Base-by-base conservation (phyloP, 768 basidiomycete species). In the Kwoniella dendrophila region DNA sequence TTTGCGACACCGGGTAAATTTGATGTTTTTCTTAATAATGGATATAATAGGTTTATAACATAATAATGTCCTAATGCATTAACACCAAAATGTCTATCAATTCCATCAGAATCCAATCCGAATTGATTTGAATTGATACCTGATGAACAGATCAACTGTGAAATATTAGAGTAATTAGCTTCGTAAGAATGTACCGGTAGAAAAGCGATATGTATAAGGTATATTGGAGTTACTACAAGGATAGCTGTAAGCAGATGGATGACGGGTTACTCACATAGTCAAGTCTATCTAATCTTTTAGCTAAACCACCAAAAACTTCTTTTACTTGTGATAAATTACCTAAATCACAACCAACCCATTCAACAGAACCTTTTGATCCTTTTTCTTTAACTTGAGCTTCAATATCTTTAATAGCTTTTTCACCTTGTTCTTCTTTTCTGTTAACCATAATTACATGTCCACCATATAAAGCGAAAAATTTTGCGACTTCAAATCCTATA, bases 51-150 rank as follows among this genome's bases (percentile, higher is more conserved):
- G 71, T 82, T 82, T 73, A 81, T 77, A 64, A 80, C 77, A 64
- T 80, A 76, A 78, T 80, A 81, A 68, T 82, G 80, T 0, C 79
- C 80, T 48, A 82, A 76, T 51, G 79, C 77, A 68, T 79, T 81
- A 43, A 78, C 75, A 5, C 73, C 52, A 44, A 73, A 70, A 62
- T 74, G 75, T 26, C 71, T 56, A 49, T 77, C 75, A 27, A 73
- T 62, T 2, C 72, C 72, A 30, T 73, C 71, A 12, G 54, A 53
- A 49, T 63, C 64, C 2, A 71, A 58, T 4, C 73, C 67, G 63
- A 64, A 73, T 47, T 70, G 66, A 64, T 74, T 72, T 4, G 67
- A 54, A 65, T 77, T 77, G 70, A 77, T 73, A 24, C 75, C 75
- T 5, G 68, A 59, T 2, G 57, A 59, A 6, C 68, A 56, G 50